Evolutionary conservation across 1,139 yeast genomes (phyloP), one percentile per base, ranked within the genome.

Genomic region (Candida tropicalis): DNA sequence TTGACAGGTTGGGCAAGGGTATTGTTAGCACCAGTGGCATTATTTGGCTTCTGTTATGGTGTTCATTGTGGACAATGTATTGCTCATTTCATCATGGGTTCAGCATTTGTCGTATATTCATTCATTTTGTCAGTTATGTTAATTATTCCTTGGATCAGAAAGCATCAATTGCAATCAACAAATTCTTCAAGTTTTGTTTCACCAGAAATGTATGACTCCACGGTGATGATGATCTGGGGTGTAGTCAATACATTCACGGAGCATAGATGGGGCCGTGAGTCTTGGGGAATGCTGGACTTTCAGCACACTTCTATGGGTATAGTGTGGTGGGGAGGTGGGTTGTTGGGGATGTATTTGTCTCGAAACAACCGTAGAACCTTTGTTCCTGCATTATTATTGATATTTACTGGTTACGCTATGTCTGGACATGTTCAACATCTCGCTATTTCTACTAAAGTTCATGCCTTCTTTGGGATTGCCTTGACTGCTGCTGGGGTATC

Each of bases 291-390:
- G 73, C 95, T 96, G 4, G 95, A 87, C 60, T 88, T 84, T 60
- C 97, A 90, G 65, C 97, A 90, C 63, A 89, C 98, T 0, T 80
- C 95, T 22, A 89, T 91, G 96, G 98, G 98, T 2, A 86, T 91
- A 45, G 76, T 91, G 32, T 91, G 97, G 96, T 90, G 97, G 95
- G 81, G 89, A 44, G 95, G 96, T 39, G 98, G 97, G 2, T 68
- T 89, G 52, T 66, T 89, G 17, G 98, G 98, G 0, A 73, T 91
- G 54, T 86, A 78, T 63, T 66, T 90, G 41, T 78, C 96, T 1
- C 49, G 66, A 35, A 63, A 60, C 35, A 81, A 85, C 60, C 69
- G 67, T 44, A 75, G 98, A 50, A 79, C 87, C 36, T 87, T 84
- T 56, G 67, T 91, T 28, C 98, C 98, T 3, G 84, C 96, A 0